Conservation (phyloP, 192 early-diverging fungal species). For the Backusella liffmaniae region DNA sequence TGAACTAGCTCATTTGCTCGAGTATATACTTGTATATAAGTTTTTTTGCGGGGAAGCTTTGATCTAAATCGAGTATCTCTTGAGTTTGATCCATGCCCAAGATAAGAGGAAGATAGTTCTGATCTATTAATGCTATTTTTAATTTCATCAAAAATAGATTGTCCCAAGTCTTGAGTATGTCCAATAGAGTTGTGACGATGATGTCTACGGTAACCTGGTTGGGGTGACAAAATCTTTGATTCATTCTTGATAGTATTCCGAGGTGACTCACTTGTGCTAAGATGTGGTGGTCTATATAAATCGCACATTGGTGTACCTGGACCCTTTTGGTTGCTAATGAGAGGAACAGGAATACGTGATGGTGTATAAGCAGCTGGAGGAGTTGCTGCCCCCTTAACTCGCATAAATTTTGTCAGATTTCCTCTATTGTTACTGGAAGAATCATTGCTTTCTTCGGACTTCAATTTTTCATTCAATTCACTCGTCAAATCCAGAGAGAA, state of each 20-base stretch:
- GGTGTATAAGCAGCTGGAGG: constrained; percentile 15
- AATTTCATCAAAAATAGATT: constrained; percentile 2
- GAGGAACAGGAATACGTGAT: constrained; percentile 27
- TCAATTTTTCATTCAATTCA: constrained; percentile 16
- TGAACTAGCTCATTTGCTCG: constrained; percentile 53
- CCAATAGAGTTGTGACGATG: neutral
- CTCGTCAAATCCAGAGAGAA: constrained; percentile 11
- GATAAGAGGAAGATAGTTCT: neutral
- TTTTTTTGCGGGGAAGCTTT: constrained; percentile 33
- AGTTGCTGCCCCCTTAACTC: neutral
- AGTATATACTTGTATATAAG: constrained; percentile 52
- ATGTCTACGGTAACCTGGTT: neutral
- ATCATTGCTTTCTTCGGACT: constrained; percentile 24
- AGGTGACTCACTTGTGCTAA: neutral
- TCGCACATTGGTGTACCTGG: constrained; percentile 14
- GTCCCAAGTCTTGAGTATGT: neutral
- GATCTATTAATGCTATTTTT: neutral
- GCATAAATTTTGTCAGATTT: neutral
- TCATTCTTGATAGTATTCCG: neutral
- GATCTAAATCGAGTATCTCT: constrained; percentile 14
- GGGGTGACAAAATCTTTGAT: neutral
- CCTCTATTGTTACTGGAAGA: constrained; percentile 33
- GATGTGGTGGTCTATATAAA: constrained; percentile 1
- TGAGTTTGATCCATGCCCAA: neutral
- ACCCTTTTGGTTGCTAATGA: neutral